Evolutionary conservation across 805 yeast genomes (phyloP).

Genomic region (Isabelozyma heimii): DNA sequence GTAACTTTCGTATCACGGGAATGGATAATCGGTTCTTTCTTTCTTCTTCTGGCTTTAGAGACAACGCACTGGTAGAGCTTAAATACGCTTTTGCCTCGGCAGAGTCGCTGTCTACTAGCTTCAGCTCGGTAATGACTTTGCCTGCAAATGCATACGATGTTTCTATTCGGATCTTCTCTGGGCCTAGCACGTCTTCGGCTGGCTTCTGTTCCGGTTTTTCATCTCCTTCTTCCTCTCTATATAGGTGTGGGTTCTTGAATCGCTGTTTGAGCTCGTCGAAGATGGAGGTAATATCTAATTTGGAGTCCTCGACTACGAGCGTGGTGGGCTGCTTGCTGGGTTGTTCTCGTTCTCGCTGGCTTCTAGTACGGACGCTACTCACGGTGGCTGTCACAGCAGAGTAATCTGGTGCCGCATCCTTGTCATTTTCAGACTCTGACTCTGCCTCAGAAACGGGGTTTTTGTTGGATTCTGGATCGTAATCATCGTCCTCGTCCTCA

Average conservation of each 20-base stretch:
- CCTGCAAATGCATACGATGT: constrained; percentile 90
- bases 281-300: constrained; percentile 30
- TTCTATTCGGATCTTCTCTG: constrained; percentile 64
- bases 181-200: constrained; percentile 12
- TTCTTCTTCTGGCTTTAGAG: constrained; percentile 9
- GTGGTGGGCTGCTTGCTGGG: constrained; percentile 8
- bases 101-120: constrained; percentile 70
- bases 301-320: constrained; percentile 7
- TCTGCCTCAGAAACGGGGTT: constrained; percentile 17
- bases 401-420: constrained; percentile 39
- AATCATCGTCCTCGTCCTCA: constrained; percentile 32
- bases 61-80: constrained; percentile 46
- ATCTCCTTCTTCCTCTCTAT: neutral
- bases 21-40: constrained; percentile 24
- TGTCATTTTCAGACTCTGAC: constrained; percentile 33
- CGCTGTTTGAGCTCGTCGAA: constrained; percentile 23
- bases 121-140: constrained; percentile 70
- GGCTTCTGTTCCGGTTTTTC: constrained; percentile 2
- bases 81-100: constrained; percentile 87
- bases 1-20: constrained; percentile 30
- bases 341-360: constrained; percentile 40
- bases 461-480: constrained; percentile 23
- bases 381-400: constrained; percentile 46
- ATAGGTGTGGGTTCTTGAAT: neutral
- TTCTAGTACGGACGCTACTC: constrained; percentile 68